Conservation (phyloP, 2,329 filamentous ascomycete genomes). For the Periconia sp. region DNA sequence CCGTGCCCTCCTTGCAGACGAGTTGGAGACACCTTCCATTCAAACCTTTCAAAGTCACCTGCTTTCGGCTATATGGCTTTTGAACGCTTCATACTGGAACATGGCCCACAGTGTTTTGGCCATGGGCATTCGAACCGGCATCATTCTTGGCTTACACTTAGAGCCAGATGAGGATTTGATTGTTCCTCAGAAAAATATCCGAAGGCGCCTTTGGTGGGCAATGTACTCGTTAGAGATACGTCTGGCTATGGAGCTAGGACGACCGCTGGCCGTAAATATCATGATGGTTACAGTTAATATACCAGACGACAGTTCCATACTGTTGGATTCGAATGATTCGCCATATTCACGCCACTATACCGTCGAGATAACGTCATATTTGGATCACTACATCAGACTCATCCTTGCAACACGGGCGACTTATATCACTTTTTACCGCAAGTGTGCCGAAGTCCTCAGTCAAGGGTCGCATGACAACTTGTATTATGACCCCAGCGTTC, state of each 20-base stretch:
- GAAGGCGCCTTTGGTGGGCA: slow-evolving; percentile 53
- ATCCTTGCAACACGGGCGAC: slow-evolving; percentile 34
- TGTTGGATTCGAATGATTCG: neutral
- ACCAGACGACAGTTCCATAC: slow-evolving; percentile 33
- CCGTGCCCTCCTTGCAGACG: slow-evolving; percentile 47
- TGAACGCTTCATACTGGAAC: slow-evolving; percentile 53
- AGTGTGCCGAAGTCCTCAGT: slow-evolving; percentile 22
- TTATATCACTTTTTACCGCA: slow-evolving; percentile 41
- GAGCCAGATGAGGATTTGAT: slow-evolving; percentile 44
- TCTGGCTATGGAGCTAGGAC: slow-evolving; percentile 51
- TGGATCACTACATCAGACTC: slow-evolving; percentile 38
- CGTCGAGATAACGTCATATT: neutral
- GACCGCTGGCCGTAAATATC: slow-evolving; percentile 44
- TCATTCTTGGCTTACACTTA: slow-evolving; percentile 53
- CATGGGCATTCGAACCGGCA: slow-evolving; percentile 48
- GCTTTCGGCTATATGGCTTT: slow-evolving; percentile 50
- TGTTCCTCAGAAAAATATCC: slow-evolving; percentile 41
- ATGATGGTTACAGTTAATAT: slow-evolving; percentile 40
- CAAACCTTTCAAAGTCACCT: slow-evolving; percentile 54
- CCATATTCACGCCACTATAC: neutral
- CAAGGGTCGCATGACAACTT: slow-evolving; percentile 19
- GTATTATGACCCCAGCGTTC: slow-evolving; percentile 31
- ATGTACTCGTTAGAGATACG: slow-evolving; percentile 52
- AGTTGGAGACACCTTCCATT: slow-evolving; percentile 53
- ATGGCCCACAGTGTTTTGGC: slow-evolving; percentile 48